Base-by-base conservation (phyloP, 176 grass and related monocot genomes). In the Oryza meyeriana region DNA sequence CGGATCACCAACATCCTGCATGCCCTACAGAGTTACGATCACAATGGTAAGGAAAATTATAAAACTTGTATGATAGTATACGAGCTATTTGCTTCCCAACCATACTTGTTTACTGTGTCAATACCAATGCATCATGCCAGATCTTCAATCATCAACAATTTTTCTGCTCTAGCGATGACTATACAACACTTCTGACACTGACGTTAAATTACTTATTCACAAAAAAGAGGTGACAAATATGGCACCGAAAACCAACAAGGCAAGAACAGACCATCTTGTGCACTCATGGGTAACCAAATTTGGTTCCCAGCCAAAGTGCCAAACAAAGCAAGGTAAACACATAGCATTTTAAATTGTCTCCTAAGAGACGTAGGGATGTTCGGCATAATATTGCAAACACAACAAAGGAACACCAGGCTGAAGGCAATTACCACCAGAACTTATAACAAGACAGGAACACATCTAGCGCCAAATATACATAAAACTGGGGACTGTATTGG, bases 1-100 rank as follows among this genome's bases (percentile, higher is more conserved):
- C 12, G 69, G 85, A 73, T 88, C 87, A 68, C 87, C 84, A 76
- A 72, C 20, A 74, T 92, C 91, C 74, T 50, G 83, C 66, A 91
- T 83, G 62, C 73, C 89, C 87, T 94, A 87, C 52, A 78, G 76
- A 83, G 50, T 63, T 69, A 62, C 8, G 27, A 44, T 12, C 57
- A 75, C 2, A 35, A 77, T 59, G 26, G 32, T 48, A 65, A 69
- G n/a, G 45, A 88, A 77, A 66, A 79, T 32, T 16, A 78, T 45
- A 81, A 66, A 72, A 52, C 11, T 63, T 65, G 28, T 79, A 38
- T 40, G 16, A 8, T 17, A 4, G 36, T 71, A 55, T n/a, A 55
- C 11, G 27, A 69, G 48, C 16, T 77, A 25, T 76, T 83, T 58
- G 16, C 39, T 40, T 12, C 9, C 11, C 1, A 8, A 27, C 41